A percentile compares a stretch with the other conserved stretches of the same genome.
These are phyloP conservation scores for Thalassiosira pacifica DNA, from an alignment of 352 stramenopile genomes.

Conservation along the genomic window DNA sequence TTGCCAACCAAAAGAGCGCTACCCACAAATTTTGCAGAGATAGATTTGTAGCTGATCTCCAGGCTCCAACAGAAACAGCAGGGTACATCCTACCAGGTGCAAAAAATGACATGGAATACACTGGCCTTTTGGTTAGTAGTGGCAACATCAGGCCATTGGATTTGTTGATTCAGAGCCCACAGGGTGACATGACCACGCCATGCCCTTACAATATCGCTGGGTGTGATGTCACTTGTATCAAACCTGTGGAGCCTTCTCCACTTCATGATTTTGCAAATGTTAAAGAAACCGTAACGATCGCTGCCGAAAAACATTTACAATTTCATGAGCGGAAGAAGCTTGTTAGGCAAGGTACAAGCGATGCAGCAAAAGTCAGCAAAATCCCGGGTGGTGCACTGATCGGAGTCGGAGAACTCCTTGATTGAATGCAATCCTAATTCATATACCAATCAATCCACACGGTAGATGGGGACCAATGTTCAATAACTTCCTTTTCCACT, in stretches of 20 bases:
- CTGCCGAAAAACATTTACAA: conserved; percentile 12
- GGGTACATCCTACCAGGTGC: conserved; percentile 9
- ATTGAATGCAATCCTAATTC: no score
- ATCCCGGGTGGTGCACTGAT: no score
- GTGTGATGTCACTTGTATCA: background rate
- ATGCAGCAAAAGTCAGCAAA: no score
- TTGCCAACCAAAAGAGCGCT: background rate
- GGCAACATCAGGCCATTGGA: background rate
- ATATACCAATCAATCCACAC: no score
- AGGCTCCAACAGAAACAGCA: conserved; percentile 26
- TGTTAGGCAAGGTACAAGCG: no score
- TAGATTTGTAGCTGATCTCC: no score
- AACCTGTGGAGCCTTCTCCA: background rate
- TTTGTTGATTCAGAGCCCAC: background rate
- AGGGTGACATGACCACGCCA: background rate
- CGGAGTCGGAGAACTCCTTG: no score
- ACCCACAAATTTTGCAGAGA: no score
- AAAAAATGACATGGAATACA: background rate
- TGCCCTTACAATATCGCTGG: background rate
- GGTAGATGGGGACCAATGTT: no score
- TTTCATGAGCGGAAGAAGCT: background rate
- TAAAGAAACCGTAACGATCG: background rate
- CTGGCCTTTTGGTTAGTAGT: background rate
- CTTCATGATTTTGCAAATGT: background rate
- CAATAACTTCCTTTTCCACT: no score